Conservation (phyloP, 352 stramenopile genomes). For the Pythium guiyangense region DNA sequence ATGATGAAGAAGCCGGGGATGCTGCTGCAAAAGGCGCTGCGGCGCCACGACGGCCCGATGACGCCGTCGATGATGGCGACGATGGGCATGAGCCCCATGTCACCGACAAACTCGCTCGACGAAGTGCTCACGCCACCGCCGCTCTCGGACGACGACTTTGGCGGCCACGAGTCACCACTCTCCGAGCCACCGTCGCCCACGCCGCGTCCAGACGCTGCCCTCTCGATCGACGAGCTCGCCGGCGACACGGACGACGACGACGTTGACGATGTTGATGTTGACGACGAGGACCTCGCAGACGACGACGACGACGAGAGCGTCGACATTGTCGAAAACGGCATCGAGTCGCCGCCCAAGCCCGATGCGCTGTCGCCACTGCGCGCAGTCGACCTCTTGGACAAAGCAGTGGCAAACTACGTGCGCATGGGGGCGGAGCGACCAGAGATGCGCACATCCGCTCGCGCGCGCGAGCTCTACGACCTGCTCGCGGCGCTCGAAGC, state of each 20-base stretch:
- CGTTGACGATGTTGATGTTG: conserved; percentile 5
- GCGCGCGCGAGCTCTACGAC: conserved; percentile 65
- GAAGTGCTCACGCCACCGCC: conserved; percentile 21
- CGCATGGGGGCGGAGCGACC: conserved; percentile 53
- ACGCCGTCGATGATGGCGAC: background rate
- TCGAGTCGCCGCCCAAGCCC: conserved; percentile 4
- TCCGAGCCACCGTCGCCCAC: conserved; percentile 10
- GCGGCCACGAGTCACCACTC: conserved; percentile 6
- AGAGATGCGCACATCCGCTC: conserved; percentile 62
- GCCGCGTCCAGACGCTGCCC: background rate
- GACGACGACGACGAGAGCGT: conserved; percentile 2
- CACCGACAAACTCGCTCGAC: conserved; percentile 20
- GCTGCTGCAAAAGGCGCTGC: conserved; percentile 57
- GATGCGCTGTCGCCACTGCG: conserved; percentile 22
- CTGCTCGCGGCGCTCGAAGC: conserved; percentile 67
- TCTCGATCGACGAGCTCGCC: conserved; percentile 4
- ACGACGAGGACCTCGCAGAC: conserved; percentile 4
- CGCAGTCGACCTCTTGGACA: conserved; percentile 52
- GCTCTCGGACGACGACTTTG: conserved; percentile 18
- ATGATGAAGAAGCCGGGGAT: conserved; percentile 71
- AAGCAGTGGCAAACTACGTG: conserved; percentile 46
- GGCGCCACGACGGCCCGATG: conserved; percentile 10
- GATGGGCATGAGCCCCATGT: conserved; percentile 7
- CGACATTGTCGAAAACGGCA: conserved; percentile 1
- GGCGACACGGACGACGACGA: conserved; percentile 7